phyloP scores from a whole-genome alignment of 768 basidiomycete genomes.

The Lentinus tigrinus region DNA sequence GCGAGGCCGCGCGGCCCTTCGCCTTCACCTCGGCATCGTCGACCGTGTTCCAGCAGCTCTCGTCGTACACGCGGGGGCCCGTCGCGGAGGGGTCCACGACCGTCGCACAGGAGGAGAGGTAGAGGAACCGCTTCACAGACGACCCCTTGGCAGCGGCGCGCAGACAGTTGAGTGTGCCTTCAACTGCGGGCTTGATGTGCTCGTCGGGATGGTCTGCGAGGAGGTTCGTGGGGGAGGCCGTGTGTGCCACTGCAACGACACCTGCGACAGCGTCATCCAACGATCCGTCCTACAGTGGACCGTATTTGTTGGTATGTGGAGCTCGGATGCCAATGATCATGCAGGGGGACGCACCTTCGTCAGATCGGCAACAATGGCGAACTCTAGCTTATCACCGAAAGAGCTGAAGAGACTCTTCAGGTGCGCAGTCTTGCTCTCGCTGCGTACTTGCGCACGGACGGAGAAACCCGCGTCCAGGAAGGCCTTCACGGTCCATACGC shows the following conservation, averaged over 20 bases:
- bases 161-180: constrained; percentile 46
- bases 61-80: constrained; percentile 35
- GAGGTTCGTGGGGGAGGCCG: constrained; percentile 59
- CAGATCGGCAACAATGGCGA: constrained; percentile 74
- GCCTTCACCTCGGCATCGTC: constrained; percentile 44
- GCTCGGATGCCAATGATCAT: too few species aligned
- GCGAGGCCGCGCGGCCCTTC: constrained; percentile 44
- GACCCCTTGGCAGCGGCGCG: constrained; percentile 9
- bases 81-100: constrained; percentile 30
- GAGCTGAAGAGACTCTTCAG: constrained; percentile 52
- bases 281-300: constrained; percentile 51
- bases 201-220: constrained; percentile 47
- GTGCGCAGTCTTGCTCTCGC: constrained; percentile 54
- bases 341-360: constrained; percentile 36
- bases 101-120: constrained; percentile 57
- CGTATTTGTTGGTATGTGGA: too few species aligned
- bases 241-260: constrained; percentile 70
- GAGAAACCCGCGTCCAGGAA: constrained; percentile 62
- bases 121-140: constrained; percentile 55
- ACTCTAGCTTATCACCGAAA: constrained; percentile 58
- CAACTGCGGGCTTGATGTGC: constrained; percentile 66
- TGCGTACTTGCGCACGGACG: constrained; percentile 68
- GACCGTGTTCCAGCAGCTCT: constrained; percentile 61
- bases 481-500: constrained; percentile 52
- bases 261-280: constrained; percentile 81